phyloP scores from a whole-genome alignment of 2,329 filamentous ascomycete species.

The Sporothrix brunneoviolacea region DNA sequence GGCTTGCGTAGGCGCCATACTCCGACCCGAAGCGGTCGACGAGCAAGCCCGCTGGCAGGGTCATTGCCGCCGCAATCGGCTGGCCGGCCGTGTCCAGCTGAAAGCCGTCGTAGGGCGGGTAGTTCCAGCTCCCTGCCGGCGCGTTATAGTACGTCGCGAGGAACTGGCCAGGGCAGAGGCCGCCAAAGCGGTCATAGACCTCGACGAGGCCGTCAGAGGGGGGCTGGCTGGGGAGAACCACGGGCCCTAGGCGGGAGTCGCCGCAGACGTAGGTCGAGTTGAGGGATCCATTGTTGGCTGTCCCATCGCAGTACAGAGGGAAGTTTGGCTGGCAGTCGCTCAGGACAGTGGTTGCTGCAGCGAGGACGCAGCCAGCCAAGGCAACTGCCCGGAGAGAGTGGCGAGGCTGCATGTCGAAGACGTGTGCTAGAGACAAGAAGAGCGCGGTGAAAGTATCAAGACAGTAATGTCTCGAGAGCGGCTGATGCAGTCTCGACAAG shows the following conservation, averaged over 20 bases:
- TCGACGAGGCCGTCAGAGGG: slow-evolving; percentile 27
- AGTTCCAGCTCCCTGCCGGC: slow-evolving; percentile 24
- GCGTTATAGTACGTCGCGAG: slow-evolving; percentile 28
- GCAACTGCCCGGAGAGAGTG: background rate
- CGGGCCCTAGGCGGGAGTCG: slow-evolving; percentile 32
- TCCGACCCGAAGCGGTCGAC: slow-evolving; percentile 44
- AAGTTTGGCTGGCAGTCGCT: slow-evolving; percentile 3
- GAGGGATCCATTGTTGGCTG: slow-evolving; percentile 22
- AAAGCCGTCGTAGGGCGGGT: slow-evolving; percentile 38
- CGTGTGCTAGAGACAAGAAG: too few species aligned
- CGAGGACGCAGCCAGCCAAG: background rate
- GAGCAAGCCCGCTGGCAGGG: slow-evolving; percentile 33
- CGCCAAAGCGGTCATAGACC: slow-evolving; percentile 30
- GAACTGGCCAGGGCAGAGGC: slow-evolving; percentile 35
- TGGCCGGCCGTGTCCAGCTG: slow-evolving; percentile 27
- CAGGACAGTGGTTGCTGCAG: background rate
- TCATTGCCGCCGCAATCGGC: slow-evolving; percentile 35
- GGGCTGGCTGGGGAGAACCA: slow-evolving; percentile 26
- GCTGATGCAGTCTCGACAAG: too few species aligned
- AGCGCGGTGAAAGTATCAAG: too few species aligned
- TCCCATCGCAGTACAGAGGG: slow-evolving; percentile 26
- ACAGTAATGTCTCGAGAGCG: too few species aligned
- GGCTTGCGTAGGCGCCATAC: slow-evolving; percentile 35
- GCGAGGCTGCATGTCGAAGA: background rate
- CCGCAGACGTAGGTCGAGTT: slow-evolving; percentile 29